Conservation (phyloP, 2,329 filamentous ascomycete species). For the Fusarium illudens region DNA sequence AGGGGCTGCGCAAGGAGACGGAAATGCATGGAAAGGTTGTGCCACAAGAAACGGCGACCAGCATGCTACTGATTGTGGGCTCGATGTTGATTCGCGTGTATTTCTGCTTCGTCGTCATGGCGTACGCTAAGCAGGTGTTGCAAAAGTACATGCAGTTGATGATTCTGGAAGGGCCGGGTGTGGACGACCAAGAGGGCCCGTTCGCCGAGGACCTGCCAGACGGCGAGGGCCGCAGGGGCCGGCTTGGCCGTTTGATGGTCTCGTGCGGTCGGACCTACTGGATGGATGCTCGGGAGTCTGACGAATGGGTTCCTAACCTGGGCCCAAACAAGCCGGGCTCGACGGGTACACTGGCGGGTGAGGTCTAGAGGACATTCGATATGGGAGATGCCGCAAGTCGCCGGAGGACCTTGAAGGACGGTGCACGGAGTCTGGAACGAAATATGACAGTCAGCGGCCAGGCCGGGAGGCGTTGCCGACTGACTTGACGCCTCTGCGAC, state of each 20-base stretch:
- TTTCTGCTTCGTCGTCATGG: constrained; percentile 83
- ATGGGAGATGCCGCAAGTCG: constrained; percentile 11
- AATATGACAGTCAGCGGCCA: constrained; percentile 14
- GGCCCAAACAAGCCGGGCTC: constrained; percentile 64
- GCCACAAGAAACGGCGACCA: constrained; percentile 72
- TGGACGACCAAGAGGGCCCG: constrained; percentile 65
- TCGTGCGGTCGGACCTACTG: constrained; percentile 79
- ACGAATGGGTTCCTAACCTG: constrained; percentile 73
- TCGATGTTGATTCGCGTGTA: constrained; percentile 83
- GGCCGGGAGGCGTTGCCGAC: constrained; percentile 6
- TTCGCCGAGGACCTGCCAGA: constrained; percentile 76
- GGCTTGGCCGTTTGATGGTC: constrained; percentile 81
- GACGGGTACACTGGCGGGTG: constrained; percentile 48
- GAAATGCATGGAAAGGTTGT: constrained; percentile 48
- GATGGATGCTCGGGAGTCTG: constrained; percentile 73
- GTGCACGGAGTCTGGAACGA: constrained; percentile 3
- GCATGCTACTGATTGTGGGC: constrained; percentile 76
- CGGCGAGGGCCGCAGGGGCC: constrained; percentile 81
- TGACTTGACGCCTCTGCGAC: constrained; percentile 10
- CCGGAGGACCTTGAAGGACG: not conserved
- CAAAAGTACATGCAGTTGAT: constrained; percentile 66
- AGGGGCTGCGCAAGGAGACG: constrained; percentile 46
- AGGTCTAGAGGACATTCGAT: constrained; percentile 40
- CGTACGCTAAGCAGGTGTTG: constrained; percentile 80
- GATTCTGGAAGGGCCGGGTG: constrained; percentile 58